These are phyloP conservation scores for Triadica sebifera DNA, from an alignment of 345 rosid species.

Conservation along the genomic window DNA sequence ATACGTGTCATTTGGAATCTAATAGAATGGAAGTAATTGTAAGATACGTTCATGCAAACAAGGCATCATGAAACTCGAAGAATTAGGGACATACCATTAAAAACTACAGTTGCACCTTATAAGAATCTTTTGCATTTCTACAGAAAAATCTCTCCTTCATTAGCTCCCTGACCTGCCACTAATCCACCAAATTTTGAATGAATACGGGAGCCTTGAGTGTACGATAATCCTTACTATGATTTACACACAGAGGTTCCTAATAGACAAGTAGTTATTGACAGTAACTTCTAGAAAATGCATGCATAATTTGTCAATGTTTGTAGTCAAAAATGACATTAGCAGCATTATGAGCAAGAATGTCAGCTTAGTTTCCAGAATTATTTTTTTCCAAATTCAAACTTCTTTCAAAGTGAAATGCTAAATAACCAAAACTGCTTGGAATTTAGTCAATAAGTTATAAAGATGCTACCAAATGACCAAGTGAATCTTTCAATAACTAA, in stretches of 20 bases:
- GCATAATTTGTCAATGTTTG: not conserved
- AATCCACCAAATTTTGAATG: conserved; percentile 50
- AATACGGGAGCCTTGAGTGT: conserved; percentile 31
- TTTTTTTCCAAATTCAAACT: conserved; percentile 8
- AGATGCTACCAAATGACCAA: conserved; percentile 2
- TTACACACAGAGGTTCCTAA: conserved; percentile 22
- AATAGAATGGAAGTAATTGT: conserved; percentile 7
- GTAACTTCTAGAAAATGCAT: not conserved
- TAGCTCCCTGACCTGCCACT: conserved; percentile 85
- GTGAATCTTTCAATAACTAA: conserved; percentile 2
- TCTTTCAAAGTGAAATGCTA: conserved; percentile 9
- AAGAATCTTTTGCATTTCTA: conserved; percentile 44
- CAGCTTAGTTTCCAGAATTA: conserved; percentile 6
- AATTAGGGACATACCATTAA: conserved; percentile 62
- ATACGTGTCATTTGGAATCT: conserved; percentile 25
- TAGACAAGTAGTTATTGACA: conserved; percentile 6
- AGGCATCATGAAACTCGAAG: conserved; percentile 26
- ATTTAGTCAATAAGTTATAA: conserved; percentile 4
- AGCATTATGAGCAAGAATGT: not conserved
- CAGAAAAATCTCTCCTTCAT: conserved; percentile 59
- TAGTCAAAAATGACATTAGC: not conserved
- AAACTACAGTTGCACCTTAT: conserved; percentile 44
- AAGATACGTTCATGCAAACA: conserved; percentile 22
- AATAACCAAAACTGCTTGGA: conserved; percentile 5
- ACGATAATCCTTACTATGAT: conserved; percentile 15